Conservation (phyloP, 495 filamentous ascomycete species). For the Xylaria cubensis region DNA sequence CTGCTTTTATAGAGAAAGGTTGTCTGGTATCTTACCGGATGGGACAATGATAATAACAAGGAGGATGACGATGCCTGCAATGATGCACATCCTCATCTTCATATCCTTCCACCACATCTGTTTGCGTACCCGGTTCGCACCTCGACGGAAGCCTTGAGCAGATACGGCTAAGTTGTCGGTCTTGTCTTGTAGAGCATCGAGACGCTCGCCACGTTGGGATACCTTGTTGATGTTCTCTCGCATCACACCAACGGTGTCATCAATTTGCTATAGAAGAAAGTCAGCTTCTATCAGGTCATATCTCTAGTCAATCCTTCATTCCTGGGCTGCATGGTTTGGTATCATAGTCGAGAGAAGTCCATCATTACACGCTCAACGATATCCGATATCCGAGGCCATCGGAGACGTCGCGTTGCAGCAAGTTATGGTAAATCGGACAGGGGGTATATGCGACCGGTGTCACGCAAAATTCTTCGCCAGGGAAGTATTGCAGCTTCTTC, state of each 20-base stretch:
- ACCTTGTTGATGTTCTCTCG: slow-evolving; percentile 94
- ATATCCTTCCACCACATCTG: slow-evolving; percentile 89
- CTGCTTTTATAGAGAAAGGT: neutral
- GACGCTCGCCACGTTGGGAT: slow-evolving; percentile 85
- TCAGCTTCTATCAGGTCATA: slow-evolving; percentile 35
- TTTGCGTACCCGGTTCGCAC: slow-evolving; percentile 94
- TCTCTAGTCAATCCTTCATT: neutral
- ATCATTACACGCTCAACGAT: neutral
- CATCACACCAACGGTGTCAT: slow-evolving; percentile 92
- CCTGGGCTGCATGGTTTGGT: neutral
- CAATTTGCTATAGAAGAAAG: slow-evolving; percentile 77
- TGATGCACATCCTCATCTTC: slow-evolving; percentile 98
- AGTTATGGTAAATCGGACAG: neutral
- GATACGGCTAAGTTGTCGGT: slow-evolving; percentile 90
- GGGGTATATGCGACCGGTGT: neutral
- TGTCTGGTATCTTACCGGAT: slow-evolving; percentile 64
- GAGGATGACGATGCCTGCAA: slow-evolving; percentile 84
- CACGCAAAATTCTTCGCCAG: neutral
- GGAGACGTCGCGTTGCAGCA: neutral
- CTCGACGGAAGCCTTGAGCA: slow-evolving; percentile 91
- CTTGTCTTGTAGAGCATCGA: slow-evolving; percentile 93
- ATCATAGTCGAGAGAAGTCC: neutral
- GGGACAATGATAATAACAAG: slow-evolving; percentile 93
- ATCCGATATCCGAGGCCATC: neutral
- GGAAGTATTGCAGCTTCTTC: neutral